Conservation (phyloP, 306 rosid genomes). For the Gastrolobium bilobum region DNA sequence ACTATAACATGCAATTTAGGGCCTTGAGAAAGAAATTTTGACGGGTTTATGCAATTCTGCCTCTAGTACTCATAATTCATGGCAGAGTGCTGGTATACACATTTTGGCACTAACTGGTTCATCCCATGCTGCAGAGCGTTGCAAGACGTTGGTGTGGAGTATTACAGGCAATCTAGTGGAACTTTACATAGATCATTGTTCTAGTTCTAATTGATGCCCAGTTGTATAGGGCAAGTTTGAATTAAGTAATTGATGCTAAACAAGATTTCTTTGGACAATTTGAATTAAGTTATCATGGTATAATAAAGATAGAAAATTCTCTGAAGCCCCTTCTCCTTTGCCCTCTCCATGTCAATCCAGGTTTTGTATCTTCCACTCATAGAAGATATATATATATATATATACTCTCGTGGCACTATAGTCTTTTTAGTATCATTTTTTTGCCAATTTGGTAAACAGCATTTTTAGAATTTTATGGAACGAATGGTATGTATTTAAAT, state of each 20-base stretch:
- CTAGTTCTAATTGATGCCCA: constrained; percentile 29
- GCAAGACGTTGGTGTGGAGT: constrained; percentile 41
- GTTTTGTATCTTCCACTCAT: constrained; percentile 38
- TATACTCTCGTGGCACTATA: not conserved
- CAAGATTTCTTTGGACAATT: constrained; percentile 37
- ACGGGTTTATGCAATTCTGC: constrained; percentile 40
- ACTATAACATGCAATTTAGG: constrained; percentile 50
- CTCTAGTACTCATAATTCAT: constrained; percentile 33
- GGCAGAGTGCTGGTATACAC: constrained; percentile 41
- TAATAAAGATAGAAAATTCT: constrained; percentile 42
- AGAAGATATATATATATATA: not conserved
- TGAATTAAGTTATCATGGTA: constrained; percentile 38
- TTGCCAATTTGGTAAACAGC: not conserved
- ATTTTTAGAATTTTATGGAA: not conserved
- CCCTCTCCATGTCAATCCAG: constrained; percentile 22
- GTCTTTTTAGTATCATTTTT: constrained; percentile 21
- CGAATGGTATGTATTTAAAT: not conserved
- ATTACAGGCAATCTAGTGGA: constrained; percentile 26
- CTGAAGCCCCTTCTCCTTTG: constrained; percentile 37
- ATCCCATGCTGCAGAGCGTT: constrained; percentile 40
- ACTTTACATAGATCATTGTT: constrained; percentile 39
- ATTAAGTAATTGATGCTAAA: constrained; percentile 40
- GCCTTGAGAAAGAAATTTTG: constrained; percentile 40
- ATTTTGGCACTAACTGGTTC: constrained; percentile 44
- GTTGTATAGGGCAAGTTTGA: constrained; percentile 41